A percentile compares a stretch with the other conserved stretches of the same genome.
These are phyloP conservation scores for Gamsiella multidivaricata DNA, from an alignment of 192 early-diverging fungal genomes.

Conservation along the genomic window DNA sequence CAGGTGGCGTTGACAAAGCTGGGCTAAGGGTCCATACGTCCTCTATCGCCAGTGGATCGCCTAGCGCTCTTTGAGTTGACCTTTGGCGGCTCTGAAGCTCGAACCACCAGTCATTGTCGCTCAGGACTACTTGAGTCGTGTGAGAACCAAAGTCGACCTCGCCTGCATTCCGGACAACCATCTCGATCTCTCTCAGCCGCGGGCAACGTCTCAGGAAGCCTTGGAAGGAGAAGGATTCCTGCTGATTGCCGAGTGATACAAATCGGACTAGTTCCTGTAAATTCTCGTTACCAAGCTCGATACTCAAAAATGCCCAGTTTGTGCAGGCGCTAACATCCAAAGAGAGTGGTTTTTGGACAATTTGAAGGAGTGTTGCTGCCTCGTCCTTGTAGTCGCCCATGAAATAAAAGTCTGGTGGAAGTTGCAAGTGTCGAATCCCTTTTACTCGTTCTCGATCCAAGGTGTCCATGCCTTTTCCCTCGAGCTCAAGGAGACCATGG, in stretches of 20 bases:
- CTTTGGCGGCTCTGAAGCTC: too few relatives aligned
- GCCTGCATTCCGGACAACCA: not conserved
- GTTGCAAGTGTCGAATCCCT: conserved; percentile 6
- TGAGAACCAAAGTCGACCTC: not conserved
- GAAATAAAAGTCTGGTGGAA: conserved; percentile 6
- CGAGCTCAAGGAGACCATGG: not conserved
- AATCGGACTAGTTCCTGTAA: conserved; percentile 4
- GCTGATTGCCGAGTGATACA: not conserved
- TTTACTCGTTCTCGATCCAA: not conserved
- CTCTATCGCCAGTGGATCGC: too few relatives aligned
- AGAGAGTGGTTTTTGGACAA: not conserved
- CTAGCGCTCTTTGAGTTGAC: too few relatives aligned
- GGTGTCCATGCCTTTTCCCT: not conserved
- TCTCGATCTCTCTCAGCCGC: conserved; percentile 12
- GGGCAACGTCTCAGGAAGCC: not conserved
- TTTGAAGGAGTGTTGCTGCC: not conserved
- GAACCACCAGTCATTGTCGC: too few relatives aligned
- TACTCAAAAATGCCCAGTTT: not conserved
- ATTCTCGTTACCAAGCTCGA: not conserved
- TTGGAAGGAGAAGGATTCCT: not conserved
- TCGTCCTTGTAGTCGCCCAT: not conserved
- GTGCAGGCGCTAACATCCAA: conserved; percentile 5
- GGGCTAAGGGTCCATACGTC: not conserved
- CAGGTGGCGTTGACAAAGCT: not conserved
- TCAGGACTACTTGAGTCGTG: not conserved